A percentile compares a stretch with the other conserved stretches of the same genome.
These are phyloP conservation scores for Diaporthe humulicola DNA, from an alignment of 2,329 filamentous ascomycete genomes.

Conservation along the genomic window DNA sequence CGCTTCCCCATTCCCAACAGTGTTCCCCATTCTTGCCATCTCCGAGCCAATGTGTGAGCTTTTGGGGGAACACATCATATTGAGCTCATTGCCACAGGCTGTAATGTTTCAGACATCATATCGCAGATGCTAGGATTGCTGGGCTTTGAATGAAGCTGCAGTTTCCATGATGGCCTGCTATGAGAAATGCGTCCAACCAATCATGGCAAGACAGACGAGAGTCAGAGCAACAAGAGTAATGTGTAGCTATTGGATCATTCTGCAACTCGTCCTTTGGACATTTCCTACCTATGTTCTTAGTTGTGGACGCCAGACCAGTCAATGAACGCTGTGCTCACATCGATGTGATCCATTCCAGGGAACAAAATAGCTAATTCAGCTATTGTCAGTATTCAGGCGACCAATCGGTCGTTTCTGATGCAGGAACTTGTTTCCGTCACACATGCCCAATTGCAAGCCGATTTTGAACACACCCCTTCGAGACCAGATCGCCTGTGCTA, in stretches of 20 bases:
- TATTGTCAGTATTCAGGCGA: background rate
- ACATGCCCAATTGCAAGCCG: background rate
- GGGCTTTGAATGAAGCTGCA: background rate
- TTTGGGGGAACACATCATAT: no score
- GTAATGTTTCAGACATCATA: background rate
- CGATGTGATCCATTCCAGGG: no score
- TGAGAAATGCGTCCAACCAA: no score
- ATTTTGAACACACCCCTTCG: background rate
- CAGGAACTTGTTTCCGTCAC: background rate
- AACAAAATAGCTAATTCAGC: background rate
- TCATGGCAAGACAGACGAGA: no score
- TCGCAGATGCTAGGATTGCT: no score
- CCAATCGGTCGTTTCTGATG: no score
- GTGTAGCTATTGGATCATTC: no score
- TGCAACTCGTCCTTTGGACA: no score
- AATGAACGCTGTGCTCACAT: no score
- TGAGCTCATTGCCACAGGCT: background rate
- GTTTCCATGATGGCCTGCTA: background rate
- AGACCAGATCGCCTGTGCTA: background rate
- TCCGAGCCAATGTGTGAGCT: background rate
- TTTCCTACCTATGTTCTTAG: no score
- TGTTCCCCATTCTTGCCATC: conserved; percentile 16
- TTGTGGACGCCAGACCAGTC: no score
- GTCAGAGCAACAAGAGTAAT: no score
- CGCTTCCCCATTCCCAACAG: background rate